Conservation (phyloP, 306 rosid genomes). For the Amphicarpaea edgeworthii region DNA sequence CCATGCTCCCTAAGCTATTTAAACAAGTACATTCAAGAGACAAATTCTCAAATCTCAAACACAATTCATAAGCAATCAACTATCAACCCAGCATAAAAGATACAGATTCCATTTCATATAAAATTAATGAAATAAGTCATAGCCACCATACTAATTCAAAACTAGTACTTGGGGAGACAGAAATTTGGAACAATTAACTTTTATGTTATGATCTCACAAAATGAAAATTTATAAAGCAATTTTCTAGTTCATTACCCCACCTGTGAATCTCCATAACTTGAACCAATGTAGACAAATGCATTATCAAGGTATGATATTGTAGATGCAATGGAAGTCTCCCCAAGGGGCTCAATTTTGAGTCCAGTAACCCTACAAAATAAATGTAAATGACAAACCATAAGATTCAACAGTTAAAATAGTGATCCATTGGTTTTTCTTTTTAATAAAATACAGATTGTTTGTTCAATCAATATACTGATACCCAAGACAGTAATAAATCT, state of each 20-base stretch:
- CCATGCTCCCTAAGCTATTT: background rate
- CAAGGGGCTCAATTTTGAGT: constrained; percentile 92
- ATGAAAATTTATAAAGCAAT: constrained; percentile 7
- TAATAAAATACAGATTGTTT: constrained; percentile 2
- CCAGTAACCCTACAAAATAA: constrained; percentile 84
- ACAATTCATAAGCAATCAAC: constrained; percentile 28
- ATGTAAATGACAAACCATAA: constrained; percentile 33
- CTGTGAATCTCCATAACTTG: constrained; percentile 99
- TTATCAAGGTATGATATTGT: constrained; percentile 95
- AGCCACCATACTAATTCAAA: constrained; percentile 29
- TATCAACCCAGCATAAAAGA: constrained; percentile 14
- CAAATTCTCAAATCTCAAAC: background rate
- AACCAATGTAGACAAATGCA: constrained; percentile 90
- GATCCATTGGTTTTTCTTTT: background rate
- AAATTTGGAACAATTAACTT: constrained; percentile 16
- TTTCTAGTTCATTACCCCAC: constrained; percentile 45
- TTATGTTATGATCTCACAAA: background rate
- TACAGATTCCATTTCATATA: constrained; percentile 1
- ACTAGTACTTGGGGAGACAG: constrained; percentile 3
- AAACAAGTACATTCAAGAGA: constrained; percentile 2
- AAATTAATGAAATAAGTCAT: background rate
- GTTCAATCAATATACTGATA: constrained; percentile 2
- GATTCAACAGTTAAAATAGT: constrained; percentile 10
- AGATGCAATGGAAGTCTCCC: constrained; percentile 96
- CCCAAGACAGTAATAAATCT: constrained; percentile 4